A percentile compares a stretch with the other conserved stretches of the same genome.
Evolutionary conservation across 1,139 yeast genomes (phyloP).

Genomic region (Debaryomyces fabryi): DNA sequence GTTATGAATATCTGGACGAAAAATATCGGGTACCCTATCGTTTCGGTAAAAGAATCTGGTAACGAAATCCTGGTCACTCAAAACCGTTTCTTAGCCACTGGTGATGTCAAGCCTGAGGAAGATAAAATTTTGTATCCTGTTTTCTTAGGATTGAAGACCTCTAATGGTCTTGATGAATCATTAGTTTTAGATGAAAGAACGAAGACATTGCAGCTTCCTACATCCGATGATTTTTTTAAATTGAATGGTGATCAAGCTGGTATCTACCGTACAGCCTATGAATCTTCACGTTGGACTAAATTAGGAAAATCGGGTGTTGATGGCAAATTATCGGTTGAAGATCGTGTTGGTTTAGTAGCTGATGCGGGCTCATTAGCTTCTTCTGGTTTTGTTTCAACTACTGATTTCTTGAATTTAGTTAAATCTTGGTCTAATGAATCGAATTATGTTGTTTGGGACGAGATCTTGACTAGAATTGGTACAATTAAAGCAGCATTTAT

Average conservation of each 20-base stretch:
- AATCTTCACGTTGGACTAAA: slow-evolving; percentile 72
- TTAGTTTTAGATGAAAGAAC: slow-evolving; percentile 60
- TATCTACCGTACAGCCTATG: slow-evolving; percentile 78
- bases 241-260: slow-evolving; percentile 84
- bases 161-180: slow-evolving; percentile 65
- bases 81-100: slow-evolving; percentile 78
- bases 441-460: slow-evolving; percentile 79
- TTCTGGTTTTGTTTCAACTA: slow-evolving; percentile 72
- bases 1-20: slow-evolving; percentile 88
- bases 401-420: slow-evolving; percentile 64
- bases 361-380: slow-evolving; percentile 76
- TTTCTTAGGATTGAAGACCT: slow-evolving; percentile 75
- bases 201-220: slow-evolving; percentile 46
- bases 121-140: slow-evolving; percentile 73
- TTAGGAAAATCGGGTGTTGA: slow-evolving; percentile 70
- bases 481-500: slow-evolving; percentile 67
- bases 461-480: slow-evolving; percentile 58
- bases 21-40: slow-evolving; percentile 80
- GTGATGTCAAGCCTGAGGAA: slow-evolving; percentile 75
- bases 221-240: slow-evolving; percentile 63
- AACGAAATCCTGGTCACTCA: slow-evolving; percentile 61
- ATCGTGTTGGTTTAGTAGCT: slow-evolving; percentile 83
- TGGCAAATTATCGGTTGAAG: slow-evolving; percentile 74
- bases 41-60: slow-evolving; percentile 53
- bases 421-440: slow-evolving; percentile 68